Percentiles rank a stretch among this genome's conserved stretches.
Evolutionary conservation across 495 filamentous ascomycete genomes (phyloP).

Genomic region (Melanomma pulvis-pyrius): DNA sequence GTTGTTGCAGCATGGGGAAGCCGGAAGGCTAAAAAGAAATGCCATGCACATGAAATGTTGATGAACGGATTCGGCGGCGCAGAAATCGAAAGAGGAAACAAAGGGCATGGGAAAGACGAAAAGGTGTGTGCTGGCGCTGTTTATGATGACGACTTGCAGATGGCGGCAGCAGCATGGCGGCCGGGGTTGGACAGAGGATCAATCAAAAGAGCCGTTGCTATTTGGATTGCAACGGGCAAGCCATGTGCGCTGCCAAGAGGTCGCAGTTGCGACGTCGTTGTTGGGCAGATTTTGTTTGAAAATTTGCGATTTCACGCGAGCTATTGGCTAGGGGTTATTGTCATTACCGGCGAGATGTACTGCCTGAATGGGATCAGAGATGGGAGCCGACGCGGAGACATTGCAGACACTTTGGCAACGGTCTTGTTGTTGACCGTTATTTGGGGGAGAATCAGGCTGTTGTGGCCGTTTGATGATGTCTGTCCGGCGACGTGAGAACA

Average conservation of each 20-base stretch:
- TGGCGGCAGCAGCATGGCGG: not conserved
- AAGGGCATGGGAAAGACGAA: not conserved
- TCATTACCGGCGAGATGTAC: slow-evolving; percentile 20
- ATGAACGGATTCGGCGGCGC: slow-evolving; percentile 9
- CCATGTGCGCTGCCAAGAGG: not conserved
- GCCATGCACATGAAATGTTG: not conserved
- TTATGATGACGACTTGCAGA: slow-evolving; percentile 27
- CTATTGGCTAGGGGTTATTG: slow-evolving; percentile 20
- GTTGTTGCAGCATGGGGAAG: slow-evolving; percentile 7
- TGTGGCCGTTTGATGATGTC: not conserved
- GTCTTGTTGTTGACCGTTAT: not conserved
- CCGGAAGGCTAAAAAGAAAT: slow-evolving; percentile 22
- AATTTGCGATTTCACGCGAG: slow-evolving; percentile 8
- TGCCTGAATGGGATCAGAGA: slow-evolving; percentile 27
- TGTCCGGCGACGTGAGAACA: not conserved
- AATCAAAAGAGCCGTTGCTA: slow-evolving; percentile 14
- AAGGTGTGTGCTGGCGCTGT: slow-evolving; percentile 20
- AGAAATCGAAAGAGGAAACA: slow-evolving; percentile 3
- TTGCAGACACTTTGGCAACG: not conserved
- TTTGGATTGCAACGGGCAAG: slow-evolving; percentile 1
- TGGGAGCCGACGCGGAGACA: not conserved
- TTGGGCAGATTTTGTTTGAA: slow-evolving; percentile 17
- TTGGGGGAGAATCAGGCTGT: not conserved
- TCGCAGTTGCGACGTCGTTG: slow-evolving; percentile 7
- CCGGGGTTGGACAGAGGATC: not conserved